Percentiles rank a stretch among this genome's conserved stretches.
Conservation (phyloP, 2,329 filamentous ascomycete species). For the Xylariaceae sp. region DNA sequence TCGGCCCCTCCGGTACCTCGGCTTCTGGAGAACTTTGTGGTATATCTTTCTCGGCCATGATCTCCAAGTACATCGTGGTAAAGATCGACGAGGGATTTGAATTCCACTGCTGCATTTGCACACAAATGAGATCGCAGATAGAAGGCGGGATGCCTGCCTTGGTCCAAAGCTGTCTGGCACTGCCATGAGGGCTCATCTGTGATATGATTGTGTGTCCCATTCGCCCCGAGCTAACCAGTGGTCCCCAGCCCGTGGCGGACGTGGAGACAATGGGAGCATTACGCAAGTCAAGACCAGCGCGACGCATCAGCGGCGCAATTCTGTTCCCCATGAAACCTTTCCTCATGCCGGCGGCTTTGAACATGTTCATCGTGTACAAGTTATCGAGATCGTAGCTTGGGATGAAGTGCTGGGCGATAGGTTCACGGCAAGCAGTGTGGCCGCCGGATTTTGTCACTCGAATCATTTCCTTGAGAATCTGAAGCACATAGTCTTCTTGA, state of each 20-base stretch:
- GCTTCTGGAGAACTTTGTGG: no score
- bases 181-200: no score
- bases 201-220: no score
- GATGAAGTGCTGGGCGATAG: constrained; percentile 2
- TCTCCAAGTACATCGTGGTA: not conserved
- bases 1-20: no score
- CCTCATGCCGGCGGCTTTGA: constrained; percentile 1
- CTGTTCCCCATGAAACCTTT: not conserved
- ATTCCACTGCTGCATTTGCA: no score
- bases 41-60: not conserved
- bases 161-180: no score
- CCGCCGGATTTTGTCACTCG: constrained; percentile 3
- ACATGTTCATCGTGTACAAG: not conserved
- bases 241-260: no score
- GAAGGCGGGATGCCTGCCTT: no score
- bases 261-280: not conserved
- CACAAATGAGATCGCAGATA: no score
- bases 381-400: constrained; percentile 1
- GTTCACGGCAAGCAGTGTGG: not conserved
- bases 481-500: no score
- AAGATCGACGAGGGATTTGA: no score
- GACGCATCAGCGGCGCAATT: not conserved
- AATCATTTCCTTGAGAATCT: constrained; percentile 3
- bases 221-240: not conserved
- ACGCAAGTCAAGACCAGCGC: not conserved